A percentile compares a stretch with the other conserved stretches of the same genome.
These are phyloP conservation scores for Tetradesmus lagerheimii DNA, from an alignment of 139 green algal genomes.

Conservation along the genomic window DNA sequence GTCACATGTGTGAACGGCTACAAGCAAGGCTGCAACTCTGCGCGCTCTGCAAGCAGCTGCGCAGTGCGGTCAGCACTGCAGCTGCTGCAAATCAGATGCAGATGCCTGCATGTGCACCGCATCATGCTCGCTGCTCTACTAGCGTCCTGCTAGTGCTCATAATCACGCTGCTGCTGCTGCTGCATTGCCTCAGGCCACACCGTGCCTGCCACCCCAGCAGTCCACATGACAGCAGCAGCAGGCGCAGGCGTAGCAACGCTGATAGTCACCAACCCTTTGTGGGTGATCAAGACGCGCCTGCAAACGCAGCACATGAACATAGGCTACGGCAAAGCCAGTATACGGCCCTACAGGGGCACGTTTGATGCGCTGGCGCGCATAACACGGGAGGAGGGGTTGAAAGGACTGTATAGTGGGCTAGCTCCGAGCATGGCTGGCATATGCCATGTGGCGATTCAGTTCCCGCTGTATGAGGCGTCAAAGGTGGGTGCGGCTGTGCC, in stretches of 20 bases:
- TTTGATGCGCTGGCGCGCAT: constrained; percentile 87
- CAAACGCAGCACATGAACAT: constrained; percentile 85
- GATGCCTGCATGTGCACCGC: no score
- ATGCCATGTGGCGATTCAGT: constrained; percentile 96
- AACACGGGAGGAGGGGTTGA: constrained; percentile 87
- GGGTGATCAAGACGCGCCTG: constrained; percentile 97
- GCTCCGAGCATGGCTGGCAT: constrained; percentile 92
- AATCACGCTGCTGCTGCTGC: not conserved
- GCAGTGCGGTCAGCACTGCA: not conserved
- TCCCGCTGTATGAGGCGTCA: constrained; percentile 94
- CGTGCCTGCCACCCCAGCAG: constrained; percentile 49
- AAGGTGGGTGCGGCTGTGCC: constrained; percentile 76
- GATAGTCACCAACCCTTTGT: constrained; percentile 94
- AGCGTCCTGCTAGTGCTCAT: not conserved
- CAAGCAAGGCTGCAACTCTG: no score
- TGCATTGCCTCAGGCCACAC: constrained; percentile 15
- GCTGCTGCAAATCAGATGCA: no score
- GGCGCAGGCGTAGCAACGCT: constrained; percentile 91
- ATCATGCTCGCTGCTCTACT: no score
- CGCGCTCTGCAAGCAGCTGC: not conserved
- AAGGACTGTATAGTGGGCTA: constrained; percentile 93
- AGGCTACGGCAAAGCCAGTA: constrained; percentile 21
- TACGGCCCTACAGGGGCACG: constrained; percentile 35
- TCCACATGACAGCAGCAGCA: constrained; percentile 86
- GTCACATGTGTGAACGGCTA: no score